Percentiles rank a stretch among this genome's conserved stretches.
Conservation (phyloP, 495 filamentous ascomycete genomes). For the Symbiotaphrina buchneri region DNA sequence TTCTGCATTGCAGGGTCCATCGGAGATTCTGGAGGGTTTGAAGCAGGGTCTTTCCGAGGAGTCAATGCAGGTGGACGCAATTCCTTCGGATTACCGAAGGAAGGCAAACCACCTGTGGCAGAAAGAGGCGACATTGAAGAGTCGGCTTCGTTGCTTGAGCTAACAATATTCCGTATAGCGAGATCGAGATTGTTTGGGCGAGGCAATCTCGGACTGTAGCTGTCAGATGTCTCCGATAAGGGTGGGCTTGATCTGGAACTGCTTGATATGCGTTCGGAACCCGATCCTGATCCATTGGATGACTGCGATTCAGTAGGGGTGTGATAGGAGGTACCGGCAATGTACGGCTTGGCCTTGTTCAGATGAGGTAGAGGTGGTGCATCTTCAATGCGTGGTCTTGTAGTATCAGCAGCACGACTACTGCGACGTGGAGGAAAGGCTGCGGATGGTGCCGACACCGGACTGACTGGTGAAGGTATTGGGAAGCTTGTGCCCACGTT, state of each 20-base stretch:
- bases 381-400: too few relatives aligned
- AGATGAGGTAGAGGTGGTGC: too few relatives aligned
- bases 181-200: conserved; percentile 8
- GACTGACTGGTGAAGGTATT: too few relatives aligned
- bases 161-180: conserved; percentile 15
- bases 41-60: too few relatives aligned
- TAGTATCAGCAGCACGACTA: too few relatives aligned
- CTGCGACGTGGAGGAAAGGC: too few relatives aligned
- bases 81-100: too few relatives aligned
- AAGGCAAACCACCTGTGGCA: too few relatives aligned
- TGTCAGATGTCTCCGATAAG: conserved; percentile 6
- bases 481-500: too few relatives aligned
- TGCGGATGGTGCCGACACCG: too few relatives aligned
- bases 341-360: conserved; percentile 13
- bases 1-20: conserved; percentile 30
- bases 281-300: conserved; percentile 39
- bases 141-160: conserved; percentile 15
- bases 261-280: conserved; percentile 36
- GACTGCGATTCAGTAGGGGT: conserved; percentile 40
- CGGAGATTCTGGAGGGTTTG: conserved; percentile 31
- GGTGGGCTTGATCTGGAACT: conserved; percentile 52
- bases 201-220: conserved; percentile 6
- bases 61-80: too few relatives aligned
- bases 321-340: conserved; percentile 29
- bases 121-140: too few relatives aligned